A percentile compares a stretch with the other conserved stretches of the same genome.
Conservation (phyloP, 2,329 filamentous ascomycete species). For the Fusarium goolgardi region DNA sequence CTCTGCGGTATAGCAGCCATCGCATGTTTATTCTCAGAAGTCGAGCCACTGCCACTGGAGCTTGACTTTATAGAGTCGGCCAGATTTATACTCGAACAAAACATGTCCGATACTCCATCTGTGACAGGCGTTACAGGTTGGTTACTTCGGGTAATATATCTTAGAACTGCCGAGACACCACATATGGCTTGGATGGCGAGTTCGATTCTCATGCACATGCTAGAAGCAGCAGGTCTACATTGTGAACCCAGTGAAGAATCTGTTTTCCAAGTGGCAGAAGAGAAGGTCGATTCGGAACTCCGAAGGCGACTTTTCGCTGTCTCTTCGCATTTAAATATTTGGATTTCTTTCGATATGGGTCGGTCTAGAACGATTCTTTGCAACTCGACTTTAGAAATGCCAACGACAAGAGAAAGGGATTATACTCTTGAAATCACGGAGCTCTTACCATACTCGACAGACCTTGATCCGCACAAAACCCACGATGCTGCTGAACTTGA, state of each 20-base stretch:
- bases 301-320: slow-evolving; percentile 61
- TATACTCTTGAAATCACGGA: slow-evolving; percentile 62
- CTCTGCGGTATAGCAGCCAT: slow-evolving; percentile 67
- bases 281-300: slow-evolving; percentile 52
- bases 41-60: slow-evolving; percentile 56
- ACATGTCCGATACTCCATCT: slow-evolving; percentile 49
- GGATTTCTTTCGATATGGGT: slow-evolving; percentile 69
- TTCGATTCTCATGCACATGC: slow-evolving; percentile 67
- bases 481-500: slow-evolving; percentile 57
- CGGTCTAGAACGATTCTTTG: slow-evolving; percentile 63
- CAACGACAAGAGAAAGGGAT: slow-evolving; percentile 54
- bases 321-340: slow-evolving; percentile 68
- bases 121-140: slow-evolving; percentile 60
- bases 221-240: slow-evolving; percentile 64
- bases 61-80: slow-evolving; percentile 60
- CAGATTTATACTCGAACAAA: slow-evolving; percentile 58
- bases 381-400: slow-evolving; percentile 57
- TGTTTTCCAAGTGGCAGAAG: slow-evolving; percentile 42
- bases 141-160: slow-evolving; percentile 64
- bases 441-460: slow-evolving; percentile 64
- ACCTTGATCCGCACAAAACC: slow-evolving; percentile 63
- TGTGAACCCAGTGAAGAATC: slow-evolving; percentile 51
- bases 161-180: slow-evolving; percentile 64
- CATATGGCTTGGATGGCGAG: slow-evolving; percentile 68
- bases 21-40: slow-evolving; percentile 62